phyloP scores from a whole-genome alignment of 768 basidiomycete species.

The Suillus subluteus region DNA sequence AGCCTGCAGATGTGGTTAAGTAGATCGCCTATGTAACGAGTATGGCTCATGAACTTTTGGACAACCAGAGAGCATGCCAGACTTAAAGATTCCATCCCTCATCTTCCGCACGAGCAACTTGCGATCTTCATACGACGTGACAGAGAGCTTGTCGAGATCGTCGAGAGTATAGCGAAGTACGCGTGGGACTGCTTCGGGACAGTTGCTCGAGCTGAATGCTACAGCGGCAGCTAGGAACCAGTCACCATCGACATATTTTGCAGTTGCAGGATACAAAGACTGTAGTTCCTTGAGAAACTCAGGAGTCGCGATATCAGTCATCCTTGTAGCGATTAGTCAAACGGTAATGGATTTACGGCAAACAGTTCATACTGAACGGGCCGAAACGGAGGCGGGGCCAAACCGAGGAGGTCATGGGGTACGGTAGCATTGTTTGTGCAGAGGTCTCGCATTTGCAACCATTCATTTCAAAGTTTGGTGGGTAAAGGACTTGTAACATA shows the following conservation, averaged over 20 bases:
- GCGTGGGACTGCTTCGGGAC: constrained; percentile 57
- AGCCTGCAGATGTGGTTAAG: constrained; percentile 36
- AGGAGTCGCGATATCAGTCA: constrained; percentile 41
- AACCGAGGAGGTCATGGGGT: neutral
- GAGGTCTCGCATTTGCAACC: too few relatives aligned
- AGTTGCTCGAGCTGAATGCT: constrained; percentile 60
- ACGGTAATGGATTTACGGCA: neutral
- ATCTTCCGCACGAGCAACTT: constrained; percentile 53
- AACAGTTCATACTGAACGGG: neutral
- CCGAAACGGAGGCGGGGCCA: neutral
- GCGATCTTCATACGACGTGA: constrained; percentile 36
- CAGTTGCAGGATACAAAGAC: constrained; percentile 45
- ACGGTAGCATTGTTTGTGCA: too few relatives aligned
- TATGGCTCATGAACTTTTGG: constrained; percentile 47
- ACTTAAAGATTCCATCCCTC: constrained; percentile 64
- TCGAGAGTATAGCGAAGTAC: constrained; percentile 55
- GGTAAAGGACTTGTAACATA: too few relatives aligned
- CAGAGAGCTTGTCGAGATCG: constrained; percentile 42
- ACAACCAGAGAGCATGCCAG: constrained; percentile 61
- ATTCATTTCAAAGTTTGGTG: too few relatives aligned
- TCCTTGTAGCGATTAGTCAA: constrained; percentile 1
- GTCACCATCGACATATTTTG: constrained; percentile 40
- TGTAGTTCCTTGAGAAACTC: constrained; percentile 49
- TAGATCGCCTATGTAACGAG: neutral
- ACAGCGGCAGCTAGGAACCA: constrained; percentile 66